Evolutionary conservation across 768 basidiomycete species (phyloP), one percentile per base, ranked within the genome.

Genomic region (Tricholoma flavovirens): DNA sequence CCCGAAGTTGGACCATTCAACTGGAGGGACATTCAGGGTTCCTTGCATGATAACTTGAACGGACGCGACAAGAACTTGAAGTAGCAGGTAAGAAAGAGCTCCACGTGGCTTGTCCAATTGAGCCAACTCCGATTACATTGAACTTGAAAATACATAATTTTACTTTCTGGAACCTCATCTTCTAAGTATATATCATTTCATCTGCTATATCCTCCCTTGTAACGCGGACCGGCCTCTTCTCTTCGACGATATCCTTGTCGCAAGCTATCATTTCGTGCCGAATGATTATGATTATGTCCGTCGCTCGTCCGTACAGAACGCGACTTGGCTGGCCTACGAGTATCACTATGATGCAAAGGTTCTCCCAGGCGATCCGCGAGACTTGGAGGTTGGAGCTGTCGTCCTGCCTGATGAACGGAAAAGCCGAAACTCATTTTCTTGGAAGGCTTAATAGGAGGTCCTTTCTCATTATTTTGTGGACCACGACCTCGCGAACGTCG

Each of bases 191-290:
- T n/a, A n/a, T n/a, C n/a, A n/a, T n/a, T n/a, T n/a, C n/a, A 74
- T 67, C 71, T 66, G 42, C 60, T 58, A 67, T 79, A 79, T 29
- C 77, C 77, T 15, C 83, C 83, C 61, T 56, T 77, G 63, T 83
- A 84, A 40, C 80, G 75, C 55, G 83, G 81, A 14, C 77, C 75
- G 54, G 58, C 33, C 38, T 69, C 66, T 32, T 60, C 59, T 49
- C 57, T 51, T 43, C 55, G 51, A 33, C 51, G 36, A 53, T 61
- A 55, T 29, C 35, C 58, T 54, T 17, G 58, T 62, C 49, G 59
- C 65, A 32, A 56, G 52, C 59, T 62, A 30, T 65, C 56, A 53
- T 61, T 56, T 35, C 62, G 62, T 43, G 52, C 65, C 9, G 54
- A 52, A 38, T 15, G 46, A 50, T 32, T 29, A 11, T 17, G 19